Evolutionary conservation across 2,329 filamentous ascomycete genomes (phyloP).

Genomic region (Hypoxylon sp.): DNA sequence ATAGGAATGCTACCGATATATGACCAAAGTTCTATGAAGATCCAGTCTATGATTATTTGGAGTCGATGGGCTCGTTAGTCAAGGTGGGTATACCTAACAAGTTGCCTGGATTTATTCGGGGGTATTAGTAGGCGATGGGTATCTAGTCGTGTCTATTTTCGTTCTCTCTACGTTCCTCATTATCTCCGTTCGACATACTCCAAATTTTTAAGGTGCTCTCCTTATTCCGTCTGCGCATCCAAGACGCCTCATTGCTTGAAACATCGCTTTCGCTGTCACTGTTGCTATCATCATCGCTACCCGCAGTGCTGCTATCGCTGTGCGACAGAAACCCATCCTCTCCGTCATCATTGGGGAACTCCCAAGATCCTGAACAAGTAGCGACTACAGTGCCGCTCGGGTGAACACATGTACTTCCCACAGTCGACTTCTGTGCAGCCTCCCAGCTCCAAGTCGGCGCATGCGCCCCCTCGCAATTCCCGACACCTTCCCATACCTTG

Average conservation of each 20-base stretch:
- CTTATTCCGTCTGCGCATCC: constrained; percentile 52
- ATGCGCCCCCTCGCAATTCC: constrained; percentile 61
- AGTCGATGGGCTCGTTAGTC: not conserved
- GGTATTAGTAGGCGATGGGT: constrained; percentile 17
- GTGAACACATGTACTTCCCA: constrained; percentile 67
- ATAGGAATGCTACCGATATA: not conserved
- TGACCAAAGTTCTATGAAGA: not conserved
- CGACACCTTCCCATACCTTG: constrained; percentile 72
- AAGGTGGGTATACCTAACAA: not conserved
- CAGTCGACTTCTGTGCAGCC: constrained; percentile 60
- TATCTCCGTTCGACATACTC: constrained; percentile 53
- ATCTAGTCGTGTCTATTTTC: constrained; percentile 13
- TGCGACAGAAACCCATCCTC: constrained; percentile 10
- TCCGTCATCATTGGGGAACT: constrained; percentile 48
- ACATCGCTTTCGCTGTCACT: constrained; percentile 26
- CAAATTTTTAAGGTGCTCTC: constrained; percentile 65
- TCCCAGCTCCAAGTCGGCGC: constrained; percentile 66
- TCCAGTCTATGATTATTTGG: not conserved
- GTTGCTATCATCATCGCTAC: constrained; percentile 22
- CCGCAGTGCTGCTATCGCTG: constrained; percentile 3
- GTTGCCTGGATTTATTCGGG: not conserved
- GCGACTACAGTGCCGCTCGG: constrained; percentile 68
- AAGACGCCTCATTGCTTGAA: constrained; percentile 21
- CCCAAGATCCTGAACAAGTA: constrained; percentile 71
- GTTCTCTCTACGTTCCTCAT: constrained; percentile 16